Percentiles rank a stretch among this genome's conserved stretches.
Evolutionary conservation across 768 basidiomycete species (phyloP).

Genomic region (Clavaria fumosa): DNA sequence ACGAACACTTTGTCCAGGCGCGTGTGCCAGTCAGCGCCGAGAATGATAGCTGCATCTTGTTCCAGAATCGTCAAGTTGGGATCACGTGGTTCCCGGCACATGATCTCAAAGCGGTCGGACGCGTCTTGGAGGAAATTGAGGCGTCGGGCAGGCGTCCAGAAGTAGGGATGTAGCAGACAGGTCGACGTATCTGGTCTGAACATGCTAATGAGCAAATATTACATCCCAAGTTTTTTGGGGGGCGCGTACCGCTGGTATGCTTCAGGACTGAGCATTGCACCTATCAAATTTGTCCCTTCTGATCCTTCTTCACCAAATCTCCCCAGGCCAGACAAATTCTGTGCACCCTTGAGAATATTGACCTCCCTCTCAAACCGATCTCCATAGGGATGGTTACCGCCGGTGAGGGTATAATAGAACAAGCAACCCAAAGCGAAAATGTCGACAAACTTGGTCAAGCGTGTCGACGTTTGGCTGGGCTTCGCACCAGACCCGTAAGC

Average conservation of each 20-base stretch:
- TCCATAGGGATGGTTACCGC: constrained; percentile 87
- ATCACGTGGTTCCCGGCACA: constrained; percentile 86
- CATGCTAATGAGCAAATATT: background rate
- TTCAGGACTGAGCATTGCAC: constrained; percentile 62
- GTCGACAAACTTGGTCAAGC: constrained; percentile 90
- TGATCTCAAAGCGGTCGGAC: constrained; percentile 94
- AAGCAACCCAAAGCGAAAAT: constrained; percentile 93
- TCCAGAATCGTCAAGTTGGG: constrained; percentile 63
- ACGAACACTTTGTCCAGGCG: constrained; percentile 80
- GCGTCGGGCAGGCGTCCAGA: constrained; percentile 82
- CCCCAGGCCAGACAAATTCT: constrained; percentile 54
- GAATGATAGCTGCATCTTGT: constrained; percentile 45
- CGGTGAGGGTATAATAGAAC: constrained; percentile 85
- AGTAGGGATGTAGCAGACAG: constrained; percentile 89
- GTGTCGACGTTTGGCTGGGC: constrained; percentile 32
- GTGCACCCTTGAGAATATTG: constrained; percentile 79
- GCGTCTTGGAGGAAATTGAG: constrained; percentile 94
- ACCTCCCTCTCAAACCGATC: constrained; percentile 86
- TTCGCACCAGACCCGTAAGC: constrained; percentile 23
- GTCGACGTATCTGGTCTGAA: constrained; percentile 73
- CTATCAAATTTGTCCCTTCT: constrained; percentile 78
- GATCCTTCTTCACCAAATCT: constrained; percentile 83
- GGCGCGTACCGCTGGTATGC: constrained; percentile 52
- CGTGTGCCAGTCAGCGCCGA: constrained; percentile 84
- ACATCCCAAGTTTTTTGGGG: constrained; percentile 1